Evolutionary conservation across 768 basidiomycete genomes (phyloP).

Genomic region (Rossbeevera mucosa): DNA sequence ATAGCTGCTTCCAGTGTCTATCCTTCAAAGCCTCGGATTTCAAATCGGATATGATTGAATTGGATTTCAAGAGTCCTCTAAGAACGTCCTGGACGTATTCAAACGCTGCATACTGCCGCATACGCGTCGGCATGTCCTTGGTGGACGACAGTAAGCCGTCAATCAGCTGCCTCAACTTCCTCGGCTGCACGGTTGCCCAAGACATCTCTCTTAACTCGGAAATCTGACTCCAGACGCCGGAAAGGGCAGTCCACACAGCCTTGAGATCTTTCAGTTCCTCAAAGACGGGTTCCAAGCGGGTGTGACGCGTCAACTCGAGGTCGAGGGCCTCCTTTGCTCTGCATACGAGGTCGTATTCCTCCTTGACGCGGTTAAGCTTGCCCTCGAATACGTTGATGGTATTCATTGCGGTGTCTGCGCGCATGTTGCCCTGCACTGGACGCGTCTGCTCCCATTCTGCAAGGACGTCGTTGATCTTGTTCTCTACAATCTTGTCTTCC

Average conservation of each 20-base stretch:
- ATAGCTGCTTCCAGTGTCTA: conserved; percentile 97
- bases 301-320: conserved; percentile 84
- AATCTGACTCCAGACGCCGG: conserved; percentile 94
- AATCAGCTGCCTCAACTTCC: conserved; percentile 91
- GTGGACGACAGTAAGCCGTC: conserved; percentile 90
- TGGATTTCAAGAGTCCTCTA: conserved; percentile 81
- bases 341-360: conserved; percentile 93
- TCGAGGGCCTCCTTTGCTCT: conserved; percentile 96
- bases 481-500: conserved; percentile 96
- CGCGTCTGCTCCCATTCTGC: conserved; percentile 94
- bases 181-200: conserved; percentile 91
- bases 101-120: conserved; percentile 98
- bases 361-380: conserved; percentile 82
- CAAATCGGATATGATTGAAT: conserved; percentile 84
- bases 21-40: conserved; percentile 98
- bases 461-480: conserved; percentile 88
- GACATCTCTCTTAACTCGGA: conserved; percentile 79
- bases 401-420: conserved; percentile 94
- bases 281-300: conserved; percentile 87
- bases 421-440: conserved; percentile 94
- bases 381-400: conserved; percentile 94
- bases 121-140: conserved; percentile 97
- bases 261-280: conserved; percentile 96
- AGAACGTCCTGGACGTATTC: conserved; percentile 95
- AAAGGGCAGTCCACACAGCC: conserved; percentile 97